phyloP scores from a whole-genome alignment of 305 asterid species.

The Fraxinus albicans region DNA sequence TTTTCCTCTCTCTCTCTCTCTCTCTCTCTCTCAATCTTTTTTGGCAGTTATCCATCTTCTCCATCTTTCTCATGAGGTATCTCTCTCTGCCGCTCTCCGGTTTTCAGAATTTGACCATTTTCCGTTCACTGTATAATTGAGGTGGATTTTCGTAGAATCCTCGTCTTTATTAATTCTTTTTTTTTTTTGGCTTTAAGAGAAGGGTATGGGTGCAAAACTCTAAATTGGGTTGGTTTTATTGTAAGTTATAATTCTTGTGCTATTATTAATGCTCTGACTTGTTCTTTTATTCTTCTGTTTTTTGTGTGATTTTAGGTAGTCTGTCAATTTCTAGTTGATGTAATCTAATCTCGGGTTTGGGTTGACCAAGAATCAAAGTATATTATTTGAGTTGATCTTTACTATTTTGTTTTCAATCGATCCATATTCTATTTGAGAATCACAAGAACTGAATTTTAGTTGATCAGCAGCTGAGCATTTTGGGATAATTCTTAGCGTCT shows the following conservation, averaged over 20 bases:
- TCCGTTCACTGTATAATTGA: background rate
- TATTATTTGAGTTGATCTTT: background rate
- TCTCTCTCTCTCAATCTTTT: background rate
- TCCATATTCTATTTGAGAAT: background rate
- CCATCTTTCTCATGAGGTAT: conserved; percentile 33
- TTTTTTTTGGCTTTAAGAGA: background rate
- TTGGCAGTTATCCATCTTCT: conserved; percentile 21
- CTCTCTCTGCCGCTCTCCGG: conserved; percentile 4
- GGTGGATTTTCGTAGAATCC: background rate
- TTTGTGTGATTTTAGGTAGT: conserved; percentile 2
- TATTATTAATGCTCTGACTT: conserved; percentile 25
- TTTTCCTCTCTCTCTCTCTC: background rate
- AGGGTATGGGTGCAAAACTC: conserved; percentile 2
- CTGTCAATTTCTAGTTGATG: background rate
- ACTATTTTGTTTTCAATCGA: background rate
- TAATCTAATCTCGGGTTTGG: conserved; percentile 8
- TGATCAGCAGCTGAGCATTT: conserved; percentile 8
- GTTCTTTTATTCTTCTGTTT: conserved; percentile 1
- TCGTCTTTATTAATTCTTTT: background rate
- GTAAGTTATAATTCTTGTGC: background rate
- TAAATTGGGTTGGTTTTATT: background rate
- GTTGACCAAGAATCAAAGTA: conserved; percentile 12
- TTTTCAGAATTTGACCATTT: background rate
- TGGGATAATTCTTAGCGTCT: background rate
- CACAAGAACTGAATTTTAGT: background rate